A percentile compares a stretch with the other conserved stretches of the same genome.
phyloP scores from a whole-genome alignment of 2,329 filamentous ascomycete genomes.

The Clonostachys byssicola region DNA sequence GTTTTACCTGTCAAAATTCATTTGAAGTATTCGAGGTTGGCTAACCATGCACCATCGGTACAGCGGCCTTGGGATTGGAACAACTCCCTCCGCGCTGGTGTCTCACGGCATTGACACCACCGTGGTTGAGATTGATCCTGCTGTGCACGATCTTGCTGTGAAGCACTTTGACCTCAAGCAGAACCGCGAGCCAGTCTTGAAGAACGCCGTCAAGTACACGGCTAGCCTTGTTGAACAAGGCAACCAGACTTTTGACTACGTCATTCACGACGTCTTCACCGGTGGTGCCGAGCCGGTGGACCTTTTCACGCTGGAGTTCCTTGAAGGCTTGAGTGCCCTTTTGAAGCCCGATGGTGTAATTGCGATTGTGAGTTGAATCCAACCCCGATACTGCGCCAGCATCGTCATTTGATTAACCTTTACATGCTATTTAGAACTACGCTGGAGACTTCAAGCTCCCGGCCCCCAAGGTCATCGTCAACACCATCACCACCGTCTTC shows the following conservation, averaged over 20 bases:
- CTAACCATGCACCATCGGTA: constrained; percentile 1
- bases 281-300: constrained; percentile 87
- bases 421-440: constrained; percentile 72
- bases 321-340: constrained; percentile 65
- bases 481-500: constrained; percentile 79
- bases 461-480: constrained; percentile 72
- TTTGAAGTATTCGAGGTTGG: background rate
- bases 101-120: constrained; percentile 88
- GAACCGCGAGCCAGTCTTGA: constrained; percentile 76
- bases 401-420: background rate
- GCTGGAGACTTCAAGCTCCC: constrained; percentile 81
- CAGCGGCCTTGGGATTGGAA: constrained; percentile 88
- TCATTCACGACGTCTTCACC: constrained; percentile 96
- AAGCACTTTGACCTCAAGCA: constrained; percentile 77
- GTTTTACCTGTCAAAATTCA: constrained; percentile 17
- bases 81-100: constrained; percentile 81
- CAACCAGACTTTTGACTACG: constrained; percentile 71
- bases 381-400: background rate
- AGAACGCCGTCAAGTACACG: constrained; percentile 75
- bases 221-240: constrained; percentile 34
- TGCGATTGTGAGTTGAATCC: constrained; percentile 65
- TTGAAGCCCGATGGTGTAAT: constrained; percentile 77
- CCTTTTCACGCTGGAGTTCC: constrained; percentile 84
- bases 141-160: constrained; percentile 77
- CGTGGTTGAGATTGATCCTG: constrained; percentile 89